Evolutionary conservation across 805 yeast genomes (phyloP).

Genomic region (Starmerella vitae): DNA sequence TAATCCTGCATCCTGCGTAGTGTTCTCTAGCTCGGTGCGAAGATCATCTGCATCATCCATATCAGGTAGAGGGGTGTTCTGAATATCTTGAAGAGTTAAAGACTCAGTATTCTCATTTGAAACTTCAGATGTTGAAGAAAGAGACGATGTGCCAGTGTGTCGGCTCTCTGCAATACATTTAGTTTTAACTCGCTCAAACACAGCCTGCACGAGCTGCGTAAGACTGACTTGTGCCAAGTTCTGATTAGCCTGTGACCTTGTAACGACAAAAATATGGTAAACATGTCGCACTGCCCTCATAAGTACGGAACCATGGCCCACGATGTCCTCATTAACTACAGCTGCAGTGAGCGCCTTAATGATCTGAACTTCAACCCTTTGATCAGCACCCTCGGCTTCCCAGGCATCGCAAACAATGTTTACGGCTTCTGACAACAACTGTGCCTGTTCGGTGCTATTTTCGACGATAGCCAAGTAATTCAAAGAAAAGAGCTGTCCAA

Average conservation of each 20-base stretch:
- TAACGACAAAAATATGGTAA: slow-evolving; percentile 79
- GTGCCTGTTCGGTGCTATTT: slow-evolving; percentile 27
- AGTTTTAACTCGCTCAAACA: slow-evolving; percentile 56
- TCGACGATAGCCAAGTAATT: slow-evolving; percentile 44
- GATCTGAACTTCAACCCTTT: slow-evolving; percentile 78
- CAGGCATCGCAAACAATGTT: slow-evolving; percentile 74
- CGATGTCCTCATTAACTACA: slow-evolving; percentile 61
- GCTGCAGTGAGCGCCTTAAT: slow-evolving; percentile 85
- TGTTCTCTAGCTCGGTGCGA: slow-evolving; percentile 48
- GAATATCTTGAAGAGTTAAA: slow-evolving; percentile 21
- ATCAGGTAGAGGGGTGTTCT: slow-evolving; percentile 17
- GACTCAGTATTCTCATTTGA: background rate
- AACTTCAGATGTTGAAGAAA: background rate
- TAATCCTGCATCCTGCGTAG: slow-evolving; percentile 80
- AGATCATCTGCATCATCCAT: slow-evolving; percentile 29
- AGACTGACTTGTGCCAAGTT: slow-evolving; percentile 90
- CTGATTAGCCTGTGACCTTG: slow-evolving; percentile 71
- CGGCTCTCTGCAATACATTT: slow-evolving; percentile 3
- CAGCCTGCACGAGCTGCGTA: slow-evolving; percentile 75
- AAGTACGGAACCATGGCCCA: slow-evolving; percentile 80
- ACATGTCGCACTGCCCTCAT: slow-evolving; percentile 86
- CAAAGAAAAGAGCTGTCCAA: slow-evolving; percentile 80
- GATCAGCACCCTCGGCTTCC: slow-evolving; percentile 86
- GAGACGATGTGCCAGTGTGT: background rate
- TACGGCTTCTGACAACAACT: slow-evolving; percentile 66